Percentiles rank a stretch among this genome's conserved stretches.
Conservation (phyloP, 2,329 filamentous ascomycete genomes). For the Epichloe glyceriae region DNA sequence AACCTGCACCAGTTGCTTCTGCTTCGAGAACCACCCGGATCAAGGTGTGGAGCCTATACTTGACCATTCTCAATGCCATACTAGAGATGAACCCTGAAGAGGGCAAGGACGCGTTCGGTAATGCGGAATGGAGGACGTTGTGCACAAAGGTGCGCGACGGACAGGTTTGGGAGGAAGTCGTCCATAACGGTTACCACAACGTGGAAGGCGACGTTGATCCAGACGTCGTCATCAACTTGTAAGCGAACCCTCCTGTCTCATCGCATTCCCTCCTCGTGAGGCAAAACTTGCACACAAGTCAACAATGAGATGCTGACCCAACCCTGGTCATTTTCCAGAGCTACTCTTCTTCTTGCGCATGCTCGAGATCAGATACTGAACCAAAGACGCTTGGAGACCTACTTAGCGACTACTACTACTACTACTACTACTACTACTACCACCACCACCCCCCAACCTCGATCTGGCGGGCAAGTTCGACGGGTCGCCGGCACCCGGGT, state of each 20-base stretch:
- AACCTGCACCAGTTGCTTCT: slow-evolving; percentile 61
- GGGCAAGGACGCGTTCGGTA: slow-evolving; percentile 78
- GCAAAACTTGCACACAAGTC: not conserved
- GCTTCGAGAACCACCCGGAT: slow-evolving; percentile 74
- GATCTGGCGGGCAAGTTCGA: slow-evolving; percentile 55
- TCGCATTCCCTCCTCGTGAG: not conserved
- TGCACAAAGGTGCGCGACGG: slow-evolving; percentile 79
- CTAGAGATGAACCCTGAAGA: slow-evolving; percentile 81
- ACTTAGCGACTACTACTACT: slow-evolving; percentile 61
- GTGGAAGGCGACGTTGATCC: slow-evolving; percentile 83
- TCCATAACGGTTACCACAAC: slow-evolving; percentile 75
- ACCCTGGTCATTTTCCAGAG: slow-evolving; percentile 35
- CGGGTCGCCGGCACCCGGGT: slow-evolving; percentile 25
- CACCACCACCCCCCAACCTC: slow-evolving; percentile 58
- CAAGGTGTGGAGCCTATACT: slow-evolving; percentile 95
- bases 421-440: slow-evolving; percentile 54
- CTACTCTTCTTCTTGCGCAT: slow-evolving; percentile 82
- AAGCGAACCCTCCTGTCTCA: slow-evolving; percentile 20
- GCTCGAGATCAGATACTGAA: slow-evolving; percentile 72
- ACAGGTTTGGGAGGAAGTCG: slow-evolving; percentile 87
- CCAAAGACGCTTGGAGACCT: slow-evolving; percentile 78
- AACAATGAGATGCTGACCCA: not conserved
- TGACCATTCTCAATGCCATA: slow-evolving; percentile 84
- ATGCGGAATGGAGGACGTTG: slow-evolving; percentile 69
- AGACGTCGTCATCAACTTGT: slow-evolving; percentile 87